phyloP scores from a whole-genome alignment of 164 flowering plant genomes.

The Berberis thunbergii region DNA sequence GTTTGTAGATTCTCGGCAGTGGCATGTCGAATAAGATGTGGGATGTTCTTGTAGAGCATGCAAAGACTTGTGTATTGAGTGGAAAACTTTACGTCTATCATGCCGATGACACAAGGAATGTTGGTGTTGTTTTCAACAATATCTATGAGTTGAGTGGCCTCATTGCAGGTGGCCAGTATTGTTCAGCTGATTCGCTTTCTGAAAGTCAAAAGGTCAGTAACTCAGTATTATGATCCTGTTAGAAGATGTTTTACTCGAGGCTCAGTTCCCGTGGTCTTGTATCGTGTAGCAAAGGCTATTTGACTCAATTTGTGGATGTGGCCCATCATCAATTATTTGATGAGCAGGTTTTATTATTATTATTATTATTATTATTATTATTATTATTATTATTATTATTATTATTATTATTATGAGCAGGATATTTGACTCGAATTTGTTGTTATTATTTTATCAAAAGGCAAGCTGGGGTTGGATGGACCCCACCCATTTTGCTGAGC shows the following conservation, averaged over 20 bases:
- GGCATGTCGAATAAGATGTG: constrained; percentile 99
- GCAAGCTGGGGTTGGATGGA: too few relatives aligned
- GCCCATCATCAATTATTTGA: not conserved
- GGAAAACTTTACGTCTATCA: constrained; percentile 76
- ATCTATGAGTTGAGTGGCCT: constrained; percentile 80
- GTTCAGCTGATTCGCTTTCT: constrained; percentile 63
- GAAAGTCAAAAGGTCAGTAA: constrained; percentile 73
- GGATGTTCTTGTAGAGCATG: constrained; percentile 89
- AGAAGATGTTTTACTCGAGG: too few relatives aligned
- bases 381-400: too few relatives aligned
- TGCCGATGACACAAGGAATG: constrained; percentile 62
- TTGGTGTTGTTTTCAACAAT: constrained; percentile 80
- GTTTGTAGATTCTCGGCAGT: constrained; percentile 81
- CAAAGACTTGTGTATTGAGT: constrained; percentile 85
- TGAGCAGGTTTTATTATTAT: too few relatives aligned
- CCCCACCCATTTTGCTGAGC: too few relatives aligned
- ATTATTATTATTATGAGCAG: too few relatives aligned
- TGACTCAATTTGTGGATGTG: not conserved
- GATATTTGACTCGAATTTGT: too few relatives aligned
- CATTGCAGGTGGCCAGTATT: constrained; percentile 61
- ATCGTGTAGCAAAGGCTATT: too few relatives aligned
- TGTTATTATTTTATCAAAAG: too few relatives aligned
- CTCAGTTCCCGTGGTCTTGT: not conserved
- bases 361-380: too few relatives aligned
- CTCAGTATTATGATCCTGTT: not conserved